These are phyloP conservation scores for Hemileia vastatrix DNA, from an alignment of 1,284 basidiomycete genomes.

Conservation along the genomic window DNA sequence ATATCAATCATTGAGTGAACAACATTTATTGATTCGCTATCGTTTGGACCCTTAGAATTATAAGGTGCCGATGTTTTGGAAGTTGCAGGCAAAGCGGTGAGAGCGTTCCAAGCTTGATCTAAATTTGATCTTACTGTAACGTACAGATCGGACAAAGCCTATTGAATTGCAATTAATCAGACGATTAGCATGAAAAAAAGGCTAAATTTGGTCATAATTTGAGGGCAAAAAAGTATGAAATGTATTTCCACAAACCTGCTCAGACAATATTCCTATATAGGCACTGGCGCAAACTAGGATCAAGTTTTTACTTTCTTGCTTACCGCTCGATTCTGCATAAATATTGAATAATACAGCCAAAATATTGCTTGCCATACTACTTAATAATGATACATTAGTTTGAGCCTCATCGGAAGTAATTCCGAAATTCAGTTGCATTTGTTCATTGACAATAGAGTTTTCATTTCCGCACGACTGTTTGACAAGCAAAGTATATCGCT, in stretches of 20 bases:
- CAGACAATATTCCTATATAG: conserved; percentile 18
- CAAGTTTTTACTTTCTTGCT: not conserved
- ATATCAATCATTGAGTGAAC: conserved; percentile 81
- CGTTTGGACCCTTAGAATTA: conserved; percentile 36
- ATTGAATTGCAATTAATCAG: no score
- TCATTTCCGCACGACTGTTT: not conserved
- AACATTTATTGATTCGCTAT: conserved; percentile 48
- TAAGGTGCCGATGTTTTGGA: conserved; percentile 40
- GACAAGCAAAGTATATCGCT: conserved; percentile 53
- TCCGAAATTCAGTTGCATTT: not conserved
- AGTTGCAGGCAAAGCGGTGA: no score
- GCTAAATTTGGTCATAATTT: no score
- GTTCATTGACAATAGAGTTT: not conserved
- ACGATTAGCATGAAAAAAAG: no score
- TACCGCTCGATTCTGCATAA: not conserved
- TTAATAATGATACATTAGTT: not conserved
- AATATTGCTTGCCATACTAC: not conserved
- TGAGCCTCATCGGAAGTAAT: not conserved
- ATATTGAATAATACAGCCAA: conserved; percentile 13
- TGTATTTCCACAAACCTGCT: conserved; percentile 6
- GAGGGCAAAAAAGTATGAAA: not conserved
- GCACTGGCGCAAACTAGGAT: conserved; percentile 1
- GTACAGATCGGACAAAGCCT: no score
- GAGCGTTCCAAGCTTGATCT: no score
- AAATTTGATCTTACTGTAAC: no score